Base-by-base conservation (phyloP, 352 stramenopile species). In the Bremia lactucae region DNA sequence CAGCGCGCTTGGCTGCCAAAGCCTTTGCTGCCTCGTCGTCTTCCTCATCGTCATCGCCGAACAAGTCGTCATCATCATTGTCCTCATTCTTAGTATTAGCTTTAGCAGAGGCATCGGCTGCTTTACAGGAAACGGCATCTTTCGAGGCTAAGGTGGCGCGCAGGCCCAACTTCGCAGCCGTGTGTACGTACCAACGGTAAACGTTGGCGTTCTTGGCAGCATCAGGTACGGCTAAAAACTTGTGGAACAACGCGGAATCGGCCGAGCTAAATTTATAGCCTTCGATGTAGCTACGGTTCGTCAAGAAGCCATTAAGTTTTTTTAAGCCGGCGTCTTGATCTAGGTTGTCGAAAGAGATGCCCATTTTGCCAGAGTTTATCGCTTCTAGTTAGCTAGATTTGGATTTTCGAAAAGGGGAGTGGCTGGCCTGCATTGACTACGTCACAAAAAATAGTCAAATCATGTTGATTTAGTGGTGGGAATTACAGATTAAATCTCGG, bases 231-330 rank as follows among this genome's bases (percentile, higher is more conserved):
- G 47, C 22, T 23, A 54, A 29, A 42, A 81, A 56, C 50, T 80
- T 56, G 26, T 56, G 39, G 49, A 88, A 88, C 10, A 78, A 33
- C n/a, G 58, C 55, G 10, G 65, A 61, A 49, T 93, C 81, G 23
- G 68, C 68, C 8, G 65, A 55, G 36, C 68, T 79, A 47, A 87
- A 87, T 29, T 70, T 57, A 61, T 61, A 90, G 38, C 76, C 81
- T 36, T 84, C 72, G 23, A 93, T 63, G 64, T 93, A 93, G 39
- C 67, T 85, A 39, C 71, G 71, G 51, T 64, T 64, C 20, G 62
- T 78, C 29, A 93, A 73, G 68, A 84, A 93, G 50, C 75, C 72
- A 52, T 86, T 86, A 1, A 86, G 69, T 62, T 86, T 86, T 62
- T 82, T 82, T 29, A 86, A 52, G 53, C 71, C 73, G 13, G 60